Percentiles rank a stretch among this genome's conserved stretches.
Conservation (phyloP, 2,329 filamentous ascomycete genomes). For the Alternaria rosae region DNA sequence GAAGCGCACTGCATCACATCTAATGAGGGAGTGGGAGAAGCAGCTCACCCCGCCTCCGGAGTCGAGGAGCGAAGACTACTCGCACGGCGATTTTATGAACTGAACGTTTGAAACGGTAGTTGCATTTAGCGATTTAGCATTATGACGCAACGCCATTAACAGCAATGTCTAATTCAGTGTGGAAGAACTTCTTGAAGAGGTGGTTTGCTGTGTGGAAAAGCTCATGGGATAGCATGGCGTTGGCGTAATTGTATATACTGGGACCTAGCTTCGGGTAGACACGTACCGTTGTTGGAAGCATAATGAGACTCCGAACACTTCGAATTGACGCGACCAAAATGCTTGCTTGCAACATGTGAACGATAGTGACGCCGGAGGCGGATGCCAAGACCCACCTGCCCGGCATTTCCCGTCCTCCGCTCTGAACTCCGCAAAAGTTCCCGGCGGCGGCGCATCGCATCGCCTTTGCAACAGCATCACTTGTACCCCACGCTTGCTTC, state of each 20-base stretch:
- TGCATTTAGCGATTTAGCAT: slow-evolving; percentile 16
- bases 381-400: slow-evolving; percentile 26
- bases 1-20: slow-evolving; percentile 80
- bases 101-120: slow-evolving; percentile 8
- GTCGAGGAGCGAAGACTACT: slow-evolving; percentile 39
- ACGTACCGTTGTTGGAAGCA: slow-evolving; percentile 13
- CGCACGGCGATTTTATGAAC: slow-evolving; percentile 46
- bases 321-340: background rate
- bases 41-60: slow-evolving; percentile 65
- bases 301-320: slow-evolving; percentile 15
- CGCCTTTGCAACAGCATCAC: slow-evolving; percentile 11
- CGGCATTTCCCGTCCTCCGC: slow-evolving; percentile 44
- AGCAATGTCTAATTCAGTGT: slow-evolving; percentile 39
- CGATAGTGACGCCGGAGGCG: background rate
- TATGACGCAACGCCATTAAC: slow-evolving; percentile 43
- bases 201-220: slow-evolving; percentile 29
- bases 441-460: slow-evolving; percentile 20
- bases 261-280: slow-evolving; percentile 18
- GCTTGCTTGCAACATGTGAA: background rate
- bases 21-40: slow-evolving; percentile 93
- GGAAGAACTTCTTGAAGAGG: slow-evolving; percentile 18
- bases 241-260: slow-evolving; percentile 18
- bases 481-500: background rate
- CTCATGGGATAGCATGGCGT: slow-evolving; percentile 21
- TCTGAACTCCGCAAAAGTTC: slow-evolving; percentile 46